Base-by-base conservation (phyloP, 192 early-diverging fungal genomes). In the Endogone sp. region DNA sequence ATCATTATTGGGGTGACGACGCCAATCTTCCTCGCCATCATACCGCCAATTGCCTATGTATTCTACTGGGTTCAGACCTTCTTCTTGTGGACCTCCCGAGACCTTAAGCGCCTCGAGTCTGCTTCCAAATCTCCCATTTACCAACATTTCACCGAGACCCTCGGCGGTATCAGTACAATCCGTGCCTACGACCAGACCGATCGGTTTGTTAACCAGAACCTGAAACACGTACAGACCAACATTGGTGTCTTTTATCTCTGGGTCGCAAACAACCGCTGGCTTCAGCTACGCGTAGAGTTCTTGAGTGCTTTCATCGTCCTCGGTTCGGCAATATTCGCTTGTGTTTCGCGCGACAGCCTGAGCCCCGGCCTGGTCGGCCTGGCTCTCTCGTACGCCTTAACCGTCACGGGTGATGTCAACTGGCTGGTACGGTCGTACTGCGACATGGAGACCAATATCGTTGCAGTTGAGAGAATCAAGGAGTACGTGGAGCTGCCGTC, bases 351-450 rank as follows among this genome's bases (percentile, higher is more conserved):
- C 0, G 25, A 37, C 4, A 37, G 28, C 8, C 59, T 69, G 9
- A 49, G 37, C 37, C 37, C 37, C 1, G 37, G 37, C 0, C 75
- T 86, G 64, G 85, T 87, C 13, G 88, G 88, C 10, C 63, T 90
- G 56, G 76, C 85, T 24, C 81, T 92, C 3, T 86, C 85, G 3
- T 94, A 93, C 67, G 81, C 92, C 20, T 74, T 90, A 0, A 81
- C 82, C 24, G 85, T 93, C 55, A 94, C 95, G 3, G 88, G 94
- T 70, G 88, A 91, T 30, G 71, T 97, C 31, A 92, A 93, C 73
- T 95, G 92, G 95, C 86, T 91, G 77, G 88, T 97, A 10, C 86
- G 94, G 20, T 88, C 90, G 64, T 92, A 87, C 62, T 93, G 92
- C 56, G 93, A 96, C 71, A 91, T 96, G 58, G 94, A 95, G 63